Base-by-base conservation (phyloP, 2,329 filamentous ascomycete genomes). In the Aspergillus tubingensis region DNA sequence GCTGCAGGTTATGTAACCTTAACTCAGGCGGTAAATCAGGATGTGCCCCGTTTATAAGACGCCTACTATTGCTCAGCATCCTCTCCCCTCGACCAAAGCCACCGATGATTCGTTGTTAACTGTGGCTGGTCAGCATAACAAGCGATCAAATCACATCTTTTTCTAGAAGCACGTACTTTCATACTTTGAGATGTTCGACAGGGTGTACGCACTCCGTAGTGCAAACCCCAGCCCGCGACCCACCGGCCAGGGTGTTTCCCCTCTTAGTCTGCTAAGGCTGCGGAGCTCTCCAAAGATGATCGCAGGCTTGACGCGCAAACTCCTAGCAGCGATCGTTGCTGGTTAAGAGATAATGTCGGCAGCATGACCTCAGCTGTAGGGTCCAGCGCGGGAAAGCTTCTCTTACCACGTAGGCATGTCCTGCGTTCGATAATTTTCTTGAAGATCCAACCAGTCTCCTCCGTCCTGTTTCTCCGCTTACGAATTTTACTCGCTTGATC, bases 301-400 rank as follows among this genome's bases (percentile, higher is more conserved):
- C n/a, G 48, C 17, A 39, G 54, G 8, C 43, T 53, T 62, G 62
- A 66, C 64, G 60, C 64, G 62, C 63, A 65, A 53, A 53, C 50
- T 57, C 47, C 55, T 49, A 49, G 39, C 56, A 63, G 62, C 64
- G 62, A 66, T 66, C 62, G 21, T 57, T 65, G 55, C 61, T 58
- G 30, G 25, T 55, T 53, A 44, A 36, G 43, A 32, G 47, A 13
- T 6, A 25, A 39, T 39, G 25, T 32, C 39, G 57, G 59, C 63
- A 58, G 25, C 36, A 60, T 65, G 61, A 62, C 63, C 55, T 65
- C 62, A 63, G 38, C 51, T 39, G 44, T 48, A 41, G 51, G 38
- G 57, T 21, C 58, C 54, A 51, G 17, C 47, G 25, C 47, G 47
- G 47, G 32, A 36, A 32, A 50, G 47, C 47, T 50, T 50, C 47